phyloP scores from a whole-genome alignment of 1,139 yeast genomes.

The Schwanniomyces etchellsii region DNA sequence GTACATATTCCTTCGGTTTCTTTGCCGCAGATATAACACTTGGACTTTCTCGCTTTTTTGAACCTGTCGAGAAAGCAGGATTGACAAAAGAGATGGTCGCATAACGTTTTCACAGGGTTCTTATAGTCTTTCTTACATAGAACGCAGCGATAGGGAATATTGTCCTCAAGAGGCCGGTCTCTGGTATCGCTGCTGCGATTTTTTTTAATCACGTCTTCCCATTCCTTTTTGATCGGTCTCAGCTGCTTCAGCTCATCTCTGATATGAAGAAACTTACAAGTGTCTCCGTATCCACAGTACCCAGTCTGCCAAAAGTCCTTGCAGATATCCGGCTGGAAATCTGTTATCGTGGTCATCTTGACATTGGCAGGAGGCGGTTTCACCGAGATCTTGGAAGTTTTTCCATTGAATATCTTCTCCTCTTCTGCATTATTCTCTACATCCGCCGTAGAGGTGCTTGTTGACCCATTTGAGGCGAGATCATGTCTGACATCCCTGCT shows the following conservation, averaged over 20 bases:
- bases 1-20: constrained; percentile 50
- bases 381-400: constrained; percentile 9
- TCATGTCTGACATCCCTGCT: constrained; percentile 2
- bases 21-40: constrained; percentile 53
- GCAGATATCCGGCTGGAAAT: constrained; percentile 92
- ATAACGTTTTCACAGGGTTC: constrained; percentile 55
- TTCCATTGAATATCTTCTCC: neutral
- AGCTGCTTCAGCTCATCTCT: constrained; percentile 81
- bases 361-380: constrained; percentile 46
- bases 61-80: constrained; percentile 51
- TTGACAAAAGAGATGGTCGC: constrained; percentile 67
- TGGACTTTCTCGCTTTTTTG: constrained; percentile 32
- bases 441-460: neutral
- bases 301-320: constrained; percentile 91
- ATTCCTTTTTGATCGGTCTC: constrained; percentile 64
- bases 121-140: constrained; percentile 56
- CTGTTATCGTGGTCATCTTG: constrained; percentile 70
- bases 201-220: constrained; percentile 44
- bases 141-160: constrained; percentile 58
- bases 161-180: constrained; percentile 12
- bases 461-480: constrained; percentile 1
- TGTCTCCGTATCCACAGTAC: constrained; percentile 95
- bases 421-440: neutral
- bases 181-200: constrained; percentile 2
- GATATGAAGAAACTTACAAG: constrained; percentile 91